phyloP scores from a whole-genome alignment of 352 stramenopile species.

The Blastocystis sp. region DNA sequence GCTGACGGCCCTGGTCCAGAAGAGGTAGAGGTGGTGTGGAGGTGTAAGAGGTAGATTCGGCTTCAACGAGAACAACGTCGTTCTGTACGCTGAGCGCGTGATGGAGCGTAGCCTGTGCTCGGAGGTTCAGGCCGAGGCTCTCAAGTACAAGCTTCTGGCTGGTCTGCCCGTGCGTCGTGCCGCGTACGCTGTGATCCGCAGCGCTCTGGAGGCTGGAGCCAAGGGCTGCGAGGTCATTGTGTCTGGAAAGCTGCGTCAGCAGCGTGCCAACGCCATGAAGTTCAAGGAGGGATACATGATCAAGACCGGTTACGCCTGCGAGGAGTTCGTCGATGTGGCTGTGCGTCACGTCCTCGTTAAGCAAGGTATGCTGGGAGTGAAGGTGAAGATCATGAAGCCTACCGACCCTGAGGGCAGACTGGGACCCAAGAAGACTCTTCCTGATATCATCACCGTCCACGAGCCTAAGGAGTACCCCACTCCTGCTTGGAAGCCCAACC shows the following conservation, averaged over 20 bases:
- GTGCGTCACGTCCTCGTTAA: conserved; percentile 96
- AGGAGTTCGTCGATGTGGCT: conserved; percentile 93
- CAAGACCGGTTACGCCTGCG: conserved; percentile 93
- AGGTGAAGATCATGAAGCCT: conserved; percentile 96
- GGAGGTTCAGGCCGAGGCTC: conserved; percentile 91
- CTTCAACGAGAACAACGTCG: conserved; percentile 82
- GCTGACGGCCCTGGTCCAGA: conserved; percentile 95
- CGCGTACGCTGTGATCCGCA: conserved; percentile 95
- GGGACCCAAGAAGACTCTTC: conserved; percentile 89
- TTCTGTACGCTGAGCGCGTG: conserved; percentile 96
- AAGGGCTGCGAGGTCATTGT: conserved; percentile 98
- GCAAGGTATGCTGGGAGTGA: conserved; percentile 97
- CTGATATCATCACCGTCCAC: conserved; percentile 95
- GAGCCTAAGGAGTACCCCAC: conserved; percentile 84
- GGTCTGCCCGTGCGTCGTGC: conserved; percentile 91
- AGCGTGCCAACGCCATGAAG: conserved; percentile 99
- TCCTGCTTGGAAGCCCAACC: conserved; percentile 33
- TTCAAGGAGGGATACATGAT: conserved; percentile 99
- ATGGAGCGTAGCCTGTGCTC: conserved; percentile 93
- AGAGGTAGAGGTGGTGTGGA: conserved; percentile 65
- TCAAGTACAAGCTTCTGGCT: conserved; percentile 97
- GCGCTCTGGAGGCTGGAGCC: conserved; percentile 95
- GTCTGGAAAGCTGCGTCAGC: conserved; percentile 92
- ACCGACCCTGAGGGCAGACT: conserved; percentile 89
- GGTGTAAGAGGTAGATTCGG: conserved; percentile 64